These are phyloP conservation scores for Boletales sp. DNA, from an alignment of 768 basidiomycete species.

Conservation along the genomic window DNA sequence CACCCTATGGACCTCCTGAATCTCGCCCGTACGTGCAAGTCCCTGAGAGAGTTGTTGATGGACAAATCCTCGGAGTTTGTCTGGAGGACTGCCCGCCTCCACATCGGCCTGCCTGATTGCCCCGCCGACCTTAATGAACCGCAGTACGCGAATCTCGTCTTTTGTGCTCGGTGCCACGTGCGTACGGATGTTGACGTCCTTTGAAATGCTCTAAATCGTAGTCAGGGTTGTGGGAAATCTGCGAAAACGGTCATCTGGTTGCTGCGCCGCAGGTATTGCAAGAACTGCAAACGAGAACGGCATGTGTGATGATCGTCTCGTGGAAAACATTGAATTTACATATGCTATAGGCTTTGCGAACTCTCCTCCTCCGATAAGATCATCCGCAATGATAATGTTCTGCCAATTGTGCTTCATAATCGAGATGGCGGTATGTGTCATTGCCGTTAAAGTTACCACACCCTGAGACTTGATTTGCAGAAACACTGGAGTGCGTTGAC, in stretches of 20 bases:
- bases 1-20: constrained; percentile 28
- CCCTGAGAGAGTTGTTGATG: constrained; percentile 36
- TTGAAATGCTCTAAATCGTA: neutral
- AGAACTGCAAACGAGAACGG: constrained; percentile 1
- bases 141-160: constrained; percentile 44
- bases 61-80: constrained; percentile 22
- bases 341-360: neutral
- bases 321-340: neutral
- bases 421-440: neutral
- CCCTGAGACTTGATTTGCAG: neutral
- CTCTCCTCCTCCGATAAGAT: neutral
- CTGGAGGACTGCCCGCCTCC: constrained; percentile 26
- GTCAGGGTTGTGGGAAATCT: constrained; percentile 8
- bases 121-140: constrained; percentile 44
- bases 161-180: constrained; percentile 21
- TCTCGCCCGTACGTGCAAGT: constrained; percentile 38
- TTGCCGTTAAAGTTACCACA: neutral
- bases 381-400: neutral
- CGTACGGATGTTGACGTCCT: neutral
- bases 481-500: neutral
- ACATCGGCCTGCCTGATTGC: constrained; percentile 37
- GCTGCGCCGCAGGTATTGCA: constrained; percentile 13
- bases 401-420: neutral
- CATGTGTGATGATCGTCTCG: neutral
- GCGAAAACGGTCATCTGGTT: constrained; percentile 4